phyloP scores from a whole-genome alignment of 495 filamentous ascomycete species.

The Aspergillus biplanus region DNA sequence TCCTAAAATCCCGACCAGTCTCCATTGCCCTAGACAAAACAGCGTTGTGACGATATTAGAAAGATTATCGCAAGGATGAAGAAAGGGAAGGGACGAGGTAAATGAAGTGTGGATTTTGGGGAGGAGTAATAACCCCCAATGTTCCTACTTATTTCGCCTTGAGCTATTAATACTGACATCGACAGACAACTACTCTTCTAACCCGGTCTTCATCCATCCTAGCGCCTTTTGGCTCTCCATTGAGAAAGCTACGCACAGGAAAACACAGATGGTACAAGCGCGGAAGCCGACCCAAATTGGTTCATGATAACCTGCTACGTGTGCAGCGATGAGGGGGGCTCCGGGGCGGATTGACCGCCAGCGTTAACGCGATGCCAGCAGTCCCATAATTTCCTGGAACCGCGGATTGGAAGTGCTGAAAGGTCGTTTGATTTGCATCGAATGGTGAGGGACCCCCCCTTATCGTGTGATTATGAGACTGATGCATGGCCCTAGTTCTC shows the following conservation, averaged over 20 bases:
- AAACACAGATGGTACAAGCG: slow-evolving; percentile 22
- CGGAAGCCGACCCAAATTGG: slow-evolving; percentile 32
- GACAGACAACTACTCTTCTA: slow-evolving; percentile 3
- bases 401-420: neutral
- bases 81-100: slow-evolving; percentile 14
- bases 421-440: slow-evolving; percentile 16
- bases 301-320: slow-evolving; percentile 37
- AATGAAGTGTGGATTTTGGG: neutral
- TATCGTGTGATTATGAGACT: slow-evolving; percentile 21
- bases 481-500: neutral
- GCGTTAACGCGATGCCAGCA: slow-evolving; percentile 22
- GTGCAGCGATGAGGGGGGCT: slow-evolving; percentile 39
- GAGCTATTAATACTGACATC: slow-evolving; percentile 11
- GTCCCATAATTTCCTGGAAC: neutral
- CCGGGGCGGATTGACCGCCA: slow-evolving; percentile 27
- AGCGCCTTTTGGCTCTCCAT: slow-evolving; percentile 13
- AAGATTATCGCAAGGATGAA: slow-evolving; percentile 1
- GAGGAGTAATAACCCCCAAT: neutral
- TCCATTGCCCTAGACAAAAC: slow-evolving; percentile 34
- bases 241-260: slow-evolving; percentile 6
- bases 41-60: slow-evolving; percentile 1
- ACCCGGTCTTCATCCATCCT: neutral
- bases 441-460: slow-evolving; percentile 7
- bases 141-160: neutral
- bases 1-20: slow-evolving; percentile 34